A percentile compares a stretch with the other conserved stretches of the same genome.
Evolutionary conservation across 306 rosid species (phyloP).

Genomic region (Vicia faba): DNA sequence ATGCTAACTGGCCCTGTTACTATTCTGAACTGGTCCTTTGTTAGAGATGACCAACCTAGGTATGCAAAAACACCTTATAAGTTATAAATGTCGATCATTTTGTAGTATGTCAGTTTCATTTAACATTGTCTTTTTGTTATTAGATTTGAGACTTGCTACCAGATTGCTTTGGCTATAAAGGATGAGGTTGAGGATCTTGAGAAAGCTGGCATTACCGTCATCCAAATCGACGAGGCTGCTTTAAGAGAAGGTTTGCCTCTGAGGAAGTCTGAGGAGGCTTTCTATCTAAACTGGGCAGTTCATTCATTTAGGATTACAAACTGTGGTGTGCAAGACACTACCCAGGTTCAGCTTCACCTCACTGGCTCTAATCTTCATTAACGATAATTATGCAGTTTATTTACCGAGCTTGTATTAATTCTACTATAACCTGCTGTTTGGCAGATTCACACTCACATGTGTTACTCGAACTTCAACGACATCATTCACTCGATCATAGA

Average conservation of each 20-base stretch:
- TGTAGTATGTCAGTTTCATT: constrained; percentile 15
- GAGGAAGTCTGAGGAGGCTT: constrained; percentile 73
- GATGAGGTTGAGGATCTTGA: constrained; percentile 93
- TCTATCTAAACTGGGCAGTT: constrained; percentile 83
- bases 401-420: not conserved
- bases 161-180: constrained; percentile 89
- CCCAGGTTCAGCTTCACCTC: constrained; percentile 59
- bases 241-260: constrained; percentile 82
- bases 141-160: constrained; percentile 83
- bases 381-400: not conserved
- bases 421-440: not conserved
- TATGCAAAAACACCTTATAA: constrained; percentile 24
- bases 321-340: constrained; percentile 66
- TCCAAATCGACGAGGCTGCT: constrained; percentile 94
- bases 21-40: constrained; percentile 88
- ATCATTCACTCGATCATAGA: constrained; percentile 80
- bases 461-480: constrained; percentile 85
- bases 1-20: constrained; percentile 93
- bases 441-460: constrained; percentile 96
- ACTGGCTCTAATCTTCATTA: constrained; percentile 3
- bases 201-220: constrained; percentile 70
- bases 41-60: constrained; percentile 89
- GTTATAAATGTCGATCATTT: not conserved
- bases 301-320: constrained; percentile 90
- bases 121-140: constrained; percentile 31